Percentiles rank a stretch among this genome's conserved stretches.
These are phyloP conservation scores for Scutellaria galericulata DNA, from an alignment of 257 asterid species.

Conservation along the genomic window DNA sequence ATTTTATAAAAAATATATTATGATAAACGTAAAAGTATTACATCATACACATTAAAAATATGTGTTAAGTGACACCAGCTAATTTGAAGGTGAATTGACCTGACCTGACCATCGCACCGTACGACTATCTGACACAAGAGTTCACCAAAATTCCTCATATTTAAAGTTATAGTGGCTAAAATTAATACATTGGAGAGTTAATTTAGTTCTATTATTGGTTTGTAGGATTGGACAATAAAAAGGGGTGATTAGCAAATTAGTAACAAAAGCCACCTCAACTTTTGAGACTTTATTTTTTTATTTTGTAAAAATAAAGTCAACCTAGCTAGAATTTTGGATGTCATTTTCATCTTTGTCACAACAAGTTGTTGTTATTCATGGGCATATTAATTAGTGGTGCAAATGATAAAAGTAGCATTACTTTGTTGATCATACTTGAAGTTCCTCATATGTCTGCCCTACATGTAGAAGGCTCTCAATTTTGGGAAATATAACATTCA, in stretches of 20 bases:
- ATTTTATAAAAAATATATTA: too few species aligned
- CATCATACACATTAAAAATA: too few species aligned
- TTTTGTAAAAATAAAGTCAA: conserved; percentile 26
- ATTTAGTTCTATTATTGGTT: background rate
- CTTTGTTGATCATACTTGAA: too few species aligned
- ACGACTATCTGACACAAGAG: too few species aligned
- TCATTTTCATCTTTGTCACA: conserved; percentile 40
- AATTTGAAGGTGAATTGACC: too few species aligned
- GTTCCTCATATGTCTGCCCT: background rate
- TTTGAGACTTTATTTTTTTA: background rate
- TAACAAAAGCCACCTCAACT: background rate
- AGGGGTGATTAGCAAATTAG: conserved; percentile 17
- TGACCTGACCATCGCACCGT: too few species aligned
- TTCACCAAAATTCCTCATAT: too few species aligned
- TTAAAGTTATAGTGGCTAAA: too few species aligned
- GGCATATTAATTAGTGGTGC: background rate
- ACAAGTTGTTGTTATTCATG: background rate
- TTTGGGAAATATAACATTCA: too few species aligned
- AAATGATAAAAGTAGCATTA: background rate
- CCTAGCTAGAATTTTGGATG: conserved; percentile 39
- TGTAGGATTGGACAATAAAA: conserved; percentile 14
- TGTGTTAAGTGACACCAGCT: too few species aligned
- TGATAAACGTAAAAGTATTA: too few species aligned
- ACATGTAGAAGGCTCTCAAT: background rate
- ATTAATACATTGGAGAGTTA: too few species aligned